phyloP scores from a whole-genome alignment of 2,329 filamentous ascomycete species.

The Dothideomycetidae sp. region DNA sequence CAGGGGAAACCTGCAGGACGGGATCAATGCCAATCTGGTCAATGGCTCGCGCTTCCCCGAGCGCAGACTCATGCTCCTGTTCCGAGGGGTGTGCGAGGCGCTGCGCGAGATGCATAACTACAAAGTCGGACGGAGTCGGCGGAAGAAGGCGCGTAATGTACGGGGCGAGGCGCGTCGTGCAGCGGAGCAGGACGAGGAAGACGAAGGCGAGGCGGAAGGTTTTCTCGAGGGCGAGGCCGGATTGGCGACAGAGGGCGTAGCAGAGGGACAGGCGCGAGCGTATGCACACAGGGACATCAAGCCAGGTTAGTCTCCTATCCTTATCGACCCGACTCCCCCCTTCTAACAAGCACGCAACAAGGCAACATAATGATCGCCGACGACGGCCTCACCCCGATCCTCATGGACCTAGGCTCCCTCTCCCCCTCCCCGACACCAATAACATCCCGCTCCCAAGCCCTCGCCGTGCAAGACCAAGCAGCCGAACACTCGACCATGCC shows the following conservation, averaged over 20 bases:
- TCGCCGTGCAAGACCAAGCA: constrained; percentile 85
- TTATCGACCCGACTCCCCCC: too few relatives aligned
- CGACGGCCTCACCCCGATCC: constrained; percentile 70
- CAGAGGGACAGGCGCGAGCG: constrained; percentile 55
- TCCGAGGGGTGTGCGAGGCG: constrained; percentile 81
- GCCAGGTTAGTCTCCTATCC: constrained; percentile 58
- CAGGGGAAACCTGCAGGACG: constrained; percentile 88
- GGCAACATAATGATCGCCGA: constrained; percentile 98
- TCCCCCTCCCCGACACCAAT: constrained; percentile 77
- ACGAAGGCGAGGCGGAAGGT: constrained; percentile 29
- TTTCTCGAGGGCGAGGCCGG: constrained; percentile 69
- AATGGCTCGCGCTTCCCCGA: constrained; percentile 88
- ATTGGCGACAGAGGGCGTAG: constrained; percentile 50
- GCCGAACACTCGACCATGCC: constrained; percentile 98
- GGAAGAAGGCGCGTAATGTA: constrained; percentile 41
- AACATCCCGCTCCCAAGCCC: constrained; percentile 75
- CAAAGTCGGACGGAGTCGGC: constrained; percentile 40
- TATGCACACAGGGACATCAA: constrained; percentile 97
- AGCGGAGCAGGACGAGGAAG: constrained; percentile 28
- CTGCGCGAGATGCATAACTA: constrained; percentile 88
- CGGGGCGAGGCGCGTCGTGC: constrained; percentile 41
- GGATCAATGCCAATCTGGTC: constrained; percentile 96
- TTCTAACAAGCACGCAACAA: constrained; percentile 17
- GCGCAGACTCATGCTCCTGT: constrained; percentile 71
- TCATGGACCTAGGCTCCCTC: constrained; percentile 94